Evolutionary conservation across 179 eudicot genomes (phyloP), one percentile per base, ranked within the genome.

Genomic region (Heliamphora ciliata): DNA sequence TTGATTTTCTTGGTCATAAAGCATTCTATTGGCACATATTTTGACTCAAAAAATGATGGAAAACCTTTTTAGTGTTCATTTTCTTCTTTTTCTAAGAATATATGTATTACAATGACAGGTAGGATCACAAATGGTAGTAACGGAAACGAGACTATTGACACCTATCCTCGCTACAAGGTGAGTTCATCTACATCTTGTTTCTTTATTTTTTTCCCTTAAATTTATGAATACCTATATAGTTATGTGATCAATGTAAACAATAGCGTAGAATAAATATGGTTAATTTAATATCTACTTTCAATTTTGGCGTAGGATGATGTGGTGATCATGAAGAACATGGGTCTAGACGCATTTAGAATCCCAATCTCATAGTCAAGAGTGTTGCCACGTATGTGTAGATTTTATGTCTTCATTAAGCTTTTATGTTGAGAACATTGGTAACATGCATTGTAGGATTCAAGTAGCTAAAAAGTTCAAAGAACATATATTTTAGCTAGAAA

Each of bases 321-420:
- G 82, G 47, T 80, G 18, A 81, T 91, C 78, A 46, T 87, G 72
- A 75, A 91, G 73, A 76, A 77, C 59, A 81, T 84, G 72, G 86
- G 86, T 21, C 14, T 84, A 0, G 83, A 84, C 68, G 77, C 86
- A 0, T 84, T 69, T 56, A 82, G 77, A 78, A 67, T 82, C 54
- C 70, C 81, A 2, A 82, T 82, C 64, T 76, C 84, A 55, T 82
- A 81, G 84, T 13, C 76, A 3, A 76, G 84, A 50, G n/a, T 76
- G 6, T 71, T 71, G 2, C 76, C 76, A 11, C 6, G 76, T 71
- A 71, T 6, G 54, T 51, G 6, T 51, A 2, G 54, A 51, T 51
- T 51, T 6, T 51, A 51, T 2, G 4, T 6, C 54, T 51, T 51
- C 54, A 3, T 6, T 51, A 51, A 51, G 3, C 54, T 2, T 51